Conservation (phyloP, 371 early-diverging fungal species). For the Lichtheimia ramosa region DNA sequence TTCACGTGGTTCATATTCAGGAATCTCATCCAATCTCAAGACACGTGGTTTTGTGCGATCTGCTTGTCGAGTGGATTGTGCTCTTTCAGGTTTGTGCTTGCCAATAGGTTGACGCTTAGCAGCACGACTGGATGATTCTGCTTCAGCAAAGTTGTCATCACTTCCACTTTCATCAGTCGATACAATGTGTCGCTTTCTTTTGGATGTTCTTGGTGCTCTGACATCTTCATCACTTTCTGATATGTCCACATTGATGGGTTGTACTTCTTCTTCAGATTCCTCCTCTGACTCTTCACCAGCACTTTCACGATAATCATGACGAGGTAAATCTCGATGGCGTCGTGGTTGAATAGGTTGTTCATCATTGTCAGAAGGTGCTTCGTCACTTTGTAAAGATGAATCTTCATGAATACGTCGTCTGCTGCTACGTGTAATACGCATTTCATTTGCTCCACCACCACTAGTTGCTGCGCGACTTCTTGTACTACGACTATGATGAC, state of each 20-base stretch:
- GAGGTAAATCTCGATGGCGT: conserved; percentile 40
- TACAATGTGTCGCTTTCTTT: conserved; percentile 36
- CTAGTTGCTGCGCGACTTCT: neutral
- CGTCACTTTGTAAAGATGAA: conserved; percentile 13
- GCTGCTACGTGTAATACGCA: neutral
- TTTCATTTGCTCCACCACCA: neutral
- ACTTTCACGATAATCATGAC: conserved; percentile 45
- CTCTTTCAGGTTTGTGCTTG: conserved; percentile 2
- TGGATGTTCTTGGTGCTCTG: neutral
- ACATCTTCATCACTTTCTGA: too few species aligned
- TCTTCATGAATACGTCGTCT: neutral
- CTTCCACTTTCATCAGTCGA: conserved; percentile 10
- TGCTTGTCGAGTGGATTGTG: conserved; percentile 16
- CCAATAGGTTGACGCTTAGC: conserved; percentile 10
- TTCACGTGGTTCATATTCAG: conserved; percentile 47
- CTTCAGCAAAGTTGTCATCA: conserved; percentile 9
- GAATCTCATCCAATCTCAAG: conserved; percentile 34
- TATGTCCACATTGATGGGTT: conserved; percentile 4
- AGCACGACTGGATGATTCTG: conserved; percentile 22
- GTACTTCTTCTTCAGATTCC: conserved; percentile 16
- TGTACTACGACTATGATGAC: neutral
- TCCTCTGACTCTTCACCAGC: conserved; percentile 40
- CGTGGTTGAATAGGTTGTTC: conserved; percentile 41
- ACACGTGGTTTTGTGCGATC: conserved; percentile 12
- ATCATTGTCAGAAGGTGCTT: conserved; percentile 16